phyloP scores from a whole-genome alignment of 2,329 filamentous ascomycete genomes.

The Alternaria metachromatica region DNA sequence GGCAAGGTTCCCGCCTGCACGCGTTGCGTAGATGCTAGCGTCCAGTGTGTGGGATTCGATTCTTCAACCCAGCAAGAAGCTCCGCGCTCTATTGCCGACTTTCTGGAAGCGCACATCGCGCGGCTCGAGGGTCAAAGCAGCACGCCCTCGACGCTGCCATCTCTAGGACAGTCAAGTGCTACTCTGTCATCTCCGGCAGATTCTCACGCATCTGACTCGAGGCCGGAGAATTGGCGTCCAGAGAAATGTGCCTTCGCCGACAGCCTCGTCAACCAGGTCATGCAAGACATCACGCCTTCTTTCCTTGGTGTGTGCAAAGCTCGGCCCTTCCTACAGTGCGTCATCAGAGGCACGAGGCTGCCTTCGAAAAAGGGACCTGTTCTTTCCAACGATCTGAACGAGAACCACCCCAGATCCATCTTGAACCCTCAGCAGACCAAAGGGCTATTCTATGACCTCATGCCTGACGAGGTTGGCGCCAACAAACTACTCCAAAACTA shows the following conservation, averaged over 20 bases:
- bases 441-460: conserved; percentile 32
- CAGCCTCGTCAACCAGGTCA: conserved; percentile 41
- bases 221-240: conserved; percentile 11
- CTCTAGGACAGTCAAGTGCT: conserved; percentile 19
- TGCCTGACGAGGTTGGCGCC: conserved; percentile 40
- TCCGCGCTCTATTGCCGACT: conserved; percentile 43
- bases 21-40: conserved; percentile 40
- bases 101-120: conserved; percentile 42
- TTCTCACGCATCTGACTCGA: conserved; percentile 31
- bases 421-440: conserved; percentile 43
- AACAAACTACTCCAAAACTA: conserved; percentile 43
- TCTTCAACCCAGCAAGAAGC: conserved; percentile 43
- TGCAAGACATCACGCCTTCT: conserved; percentile 45
- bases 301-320: conserved; percentile 46
- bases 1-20: conserved; percentile 45
- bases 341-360: conserved; percentile 44
- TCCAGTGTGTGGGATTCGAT: conserved; percentile 45
- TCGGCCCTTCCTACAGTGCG: conserved; percentile 42
- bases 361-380: conserved; percentile 45
- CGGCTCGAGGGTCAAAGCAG: conserved; percentile 28
- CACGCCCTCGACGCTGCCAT: conserved; percentile 22
- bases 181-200: conserved; percentile 36
- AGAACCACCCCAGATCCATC: conserved; percentile 47
- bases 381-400: conserved; percentile 43
- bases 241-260: conserved; percentile 42